A percentile compares a stretch with the other conserved stretches of the same genome.
Conservation (phyloP, 148 eudicot species). For the Dysphania ambrosioides region DNA sequence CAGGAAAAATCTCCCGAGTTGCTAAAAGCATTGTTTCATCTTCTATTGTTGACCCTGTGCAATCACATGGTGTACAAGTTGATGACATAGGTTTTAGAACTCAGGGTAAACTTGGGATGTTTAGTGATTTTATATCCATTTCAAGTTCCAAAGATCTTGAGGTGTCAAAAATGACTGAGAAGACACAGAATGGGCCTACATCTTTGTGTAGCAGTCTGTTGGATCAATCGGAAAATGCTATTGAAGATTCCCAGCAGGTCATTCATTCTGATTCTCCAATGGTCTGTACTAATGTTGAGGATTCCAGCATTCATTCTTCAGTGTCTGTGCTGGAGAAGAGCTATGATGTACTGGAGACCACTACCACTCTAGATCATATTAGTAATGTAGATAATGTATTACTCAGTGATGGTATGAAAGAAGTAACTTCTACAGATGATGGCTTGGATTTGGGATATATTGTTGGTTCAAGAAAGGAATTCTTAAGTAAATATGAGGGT, state of each 20-base stretch:
- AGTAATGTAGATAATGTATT: conserved; percentile 23
- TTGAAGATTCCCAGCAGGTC: conserved; percentile 24
- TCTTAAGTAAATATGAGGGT: conserved; percentile 19
- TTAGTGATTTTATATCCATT: too few relatives aligned
- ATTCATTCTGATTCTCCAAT: too few relatives aligned
- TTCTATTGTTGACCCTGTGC: conserved; percentile 48
- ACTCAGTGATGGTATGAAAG: conserved; percentile 13
- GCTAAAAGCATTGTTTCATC: conserved; percentile 51
- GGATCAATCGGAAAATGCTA: conserved; percentile 13
- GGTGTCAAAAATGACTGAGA: conserved; percentile 23
- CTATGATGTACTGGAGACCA: conserved; percentile 26
- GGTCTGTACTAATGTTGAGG: conserved; percentile 20
- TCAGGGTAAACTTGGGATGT: conserved; percentile 22
- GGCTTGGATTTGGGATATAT: conserved; percentile 19
- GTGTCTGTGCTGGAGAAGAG: conserved; percentile 19
- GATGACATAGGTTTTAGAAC: conserved; percentile 27
- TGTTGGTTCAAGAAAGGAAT: conserved; percentile 20
- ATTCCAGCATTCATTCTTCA: conserved; percentile 7
- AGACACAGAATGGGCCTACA: conserved; percentile 16
- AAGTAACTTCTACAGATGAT: conserved; percentile 14
- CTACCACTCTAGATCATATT: conserved; percentile 20
- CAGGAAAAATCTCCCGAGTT: conserved; percentile 38
- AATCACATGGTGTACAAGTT: conserved; percentile 50
- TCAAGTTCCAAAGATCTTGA: conserved; percentile 22
- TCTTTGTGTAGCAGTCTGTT: conserved; percentile 8